Evolutionary conservation across 2,329 filamentous ascomycete genomes (phyloP).

Genomic region (Corynespora cassiicola): DNA sequence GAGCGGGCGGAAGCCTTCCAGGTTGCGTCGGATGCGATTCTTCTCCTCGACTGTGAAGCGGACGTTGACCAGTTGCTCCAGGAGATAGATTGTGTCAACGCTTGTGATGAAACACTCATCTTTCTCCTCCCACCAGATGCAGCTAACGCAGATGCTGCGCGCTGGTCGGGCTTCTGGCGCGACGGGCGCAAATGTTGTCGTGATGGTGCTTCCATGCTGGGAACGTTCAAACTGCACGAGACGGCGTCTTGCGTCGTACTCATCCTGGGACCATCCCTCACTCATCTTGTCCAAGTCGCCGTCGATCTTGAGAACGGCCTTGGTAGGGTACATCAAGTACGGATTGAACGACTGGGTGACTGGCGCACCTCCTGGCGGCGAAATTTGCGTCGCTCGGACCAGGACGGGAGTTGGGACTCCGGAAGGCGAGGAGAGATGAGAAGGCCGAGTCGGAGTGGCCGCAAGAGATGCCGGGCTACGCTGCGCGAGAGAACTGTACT

Average conservation of each 20-base stretch:
- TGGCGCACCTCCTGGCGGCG: slow-evolving; percentile 56
- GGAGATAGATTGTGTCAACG: slow-evolving; percentile 93
- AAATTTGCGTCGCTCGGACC: slow-evolving; percentile 71
- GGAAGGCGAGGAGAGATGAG: slow-evolving; percentile 54
- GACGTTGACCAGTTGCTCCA: slow-evolving; percentile 86
- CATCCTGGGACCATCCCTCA: slow-evolving; percentile 81
- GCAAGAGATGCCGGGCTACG: slow-evolving; percentile 51
- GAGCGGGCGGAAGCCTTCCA: slow-evolving; percentile 90
- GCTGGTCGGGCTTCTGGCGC: slow-evolving; percentile 78
- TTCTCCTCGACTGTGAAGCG: slow-evolving; percentile 97
- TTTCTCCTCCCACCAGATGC: slow-evolving; percentile 96
- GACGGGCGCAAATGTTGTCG: slow-evolving; percentile 79
- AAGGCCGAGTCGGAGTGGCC: slow-evolving; percentile 41
- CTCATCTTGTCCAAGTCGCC: slow-evolving; percentile 87
- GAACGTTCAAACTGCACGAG: slow-evolving; percentile 88
- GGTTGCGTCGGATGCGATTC: slow-evolving; percentile 93
- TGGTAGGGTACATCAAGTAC: slow-evolving; percentile 78
- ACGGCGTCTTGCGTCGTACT: slow-evolving; percentile 78
- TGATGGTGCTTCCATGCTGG: slow-evolving; percentile 82
- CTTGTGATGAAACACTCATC: slow-evolving; percentile 92
- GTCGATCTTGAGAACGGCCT: slow-evolving; percentile 83
- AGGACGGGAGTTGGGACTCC: slow-evolving; percentile 62
- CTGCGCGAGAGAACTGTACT: slow-evolving; percentile 54
- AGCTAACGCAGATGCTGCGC: slow-evolving; percentile 93
- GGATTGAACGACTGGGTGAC: slow-evolving; percentile 67